A percentile compares a stretch with the other conserved stretches of the same genome.
Conservation (phyloP, 495 filamentous ascomycete species). For the Xylaria intraflava region DNA sequence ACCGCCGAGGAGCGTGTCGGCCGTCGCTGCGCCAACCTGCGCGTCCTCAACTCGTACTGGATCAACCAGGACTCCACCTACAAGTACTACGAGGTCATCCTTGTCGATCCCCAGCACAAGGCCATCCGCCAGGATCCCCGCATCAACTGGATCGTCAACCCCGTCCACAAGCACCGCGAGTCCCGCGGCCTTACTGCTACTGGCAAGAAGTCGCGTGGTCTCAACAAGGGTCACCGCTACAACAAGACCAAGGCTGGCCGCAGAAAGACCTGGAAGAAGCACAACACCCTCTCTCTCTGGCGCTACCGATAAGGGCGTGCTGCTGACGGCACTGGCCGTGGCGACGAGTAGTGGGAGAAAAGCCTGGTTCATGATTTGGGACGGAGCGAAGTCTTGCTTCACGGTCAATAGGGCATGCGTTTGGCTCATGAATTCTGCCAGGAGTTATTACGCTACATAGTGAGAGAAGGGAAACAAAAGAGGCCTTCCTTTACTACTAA, state of each 20-base stretch:
- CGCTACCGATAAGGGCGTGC: slow-evolving; percentile 57
- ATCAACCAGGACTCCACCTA: slow-evolving; percentile 99
- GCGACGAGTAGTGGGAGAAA: slow-evolving; percentile 11
- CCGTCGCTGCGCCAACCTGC: slow-evolving; percentile 94
- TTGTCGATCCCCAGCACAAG: slow-evolving; percentile 99
- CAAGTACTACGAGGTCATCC: slow-evolving; percentile 99
- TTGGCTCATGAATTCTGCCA: slow-evolving; percentile 29
- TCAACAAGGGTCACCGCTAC: slow-evolving; percentile 97
- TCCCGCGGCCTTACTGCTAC: slow-evolving; percentile 91
- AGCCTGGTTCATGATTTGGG: slow-evolving; percentile 21
- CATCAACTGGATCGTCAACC: slow-evolving; percentile 99
- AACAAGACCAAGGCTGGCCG: slow-evolving; percentile 94
- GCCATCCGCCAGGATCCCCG: slow-evolving; percentile 97
- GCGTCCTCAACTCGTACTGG: slow-evolving; percentile 99
- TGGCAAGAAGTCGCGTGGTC: slow-evolving; percentile 97
- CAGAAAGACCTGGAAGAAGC: slow-evolving; percentile 99
- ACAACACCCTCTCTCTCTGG: slow-evolving; percentile 96
- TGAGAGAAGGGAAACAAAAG: slow-evolving; percentile 26
- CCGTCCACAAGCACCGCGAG: slow-evolving; percentile 99
- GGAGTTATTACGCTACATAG: slow-evolving; percentile 31
- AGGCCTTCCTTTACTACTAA: slow-evolving; percentile 21
- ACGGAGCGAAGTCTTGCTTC: slow-evolving; percentile 23
- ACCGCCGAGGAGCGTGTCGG: slow-evolving; percentile 99
- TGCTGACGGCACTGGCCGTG: slow-evolving; percentile 8
- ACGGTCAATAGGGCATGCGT: slow-evolving; percentile 26